These are phyloP conservation scores for Ogataea nakhonphanomensis DNA, from an alignment of 805 yeast genomes.

Conservation along the genomic window DNA sequence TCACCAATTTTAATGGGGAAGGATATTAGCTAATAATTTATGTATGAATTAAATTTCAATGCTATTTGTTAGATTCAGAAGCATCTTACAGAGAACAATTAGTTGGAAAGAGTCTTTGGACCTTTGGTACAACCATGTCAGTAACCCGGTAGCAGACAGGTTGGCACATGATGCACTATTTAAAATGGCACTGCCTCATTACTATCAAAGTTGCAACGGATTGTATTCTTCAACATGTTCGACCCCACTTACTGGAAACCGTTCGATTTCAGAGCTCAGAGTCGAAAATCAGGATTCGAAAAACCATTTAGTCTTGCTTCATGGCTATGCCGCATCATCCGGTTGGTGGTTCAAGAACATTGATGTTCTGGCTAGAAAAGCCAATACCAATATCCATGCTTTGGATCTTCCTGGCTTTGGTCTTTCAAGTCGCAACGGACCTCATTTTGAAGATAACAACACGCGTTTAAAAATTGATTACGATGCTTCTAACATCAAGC, in stretches of 20 bases:
- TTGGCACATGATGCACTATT: constrained; percentile 26
- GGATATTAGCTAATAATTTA: constrained; percentile 42
- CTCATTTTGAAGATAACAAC: constrained; percentile 21
- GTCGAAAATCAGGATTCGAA: neutral
- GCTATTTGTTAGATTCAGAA: neutral
- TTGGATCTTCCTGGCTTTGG: constrained; percentile 56
- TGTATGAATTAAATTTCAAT: constrained; percentile 1
- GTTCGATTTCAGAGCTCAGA: neutral
- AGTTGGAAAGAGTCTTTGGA: constrained; percentile 19
- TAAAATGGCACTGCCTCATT: constrained; percentile 25
- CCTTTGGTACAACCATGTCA: constrained; percentile 24
- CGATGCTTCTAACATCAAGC: constrained; percentile 18
- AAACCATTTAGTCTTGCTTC: constrained; percentile 47
- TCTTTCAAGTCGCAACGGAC: constrained; percentile 45
- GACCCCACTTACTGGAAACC: constrained; percentile 1
- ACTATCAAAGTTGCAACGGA: constrained; percentile 13
- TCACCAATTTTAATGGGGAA: constrained; percentile 76
- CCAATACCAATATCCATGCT: constrained; percentile 32
- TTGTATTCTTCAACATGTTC: constrained; percentile 19
- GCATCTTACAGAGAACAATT: constrained; percentile 12
- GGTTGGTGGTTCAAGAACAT: constrained; percentile 57
- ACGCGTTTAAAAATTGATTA: constrained; percentile 27
- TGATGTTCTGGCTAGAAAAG: constrained; percentile 37
- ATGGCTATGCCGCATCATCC: constrained; percentile 55
- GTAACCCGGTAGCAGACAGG: constrained; percentile 19